phyloP scores from a whole-genome alignment of 163 green algal species.

The Botryococcus braunii region DNA sequence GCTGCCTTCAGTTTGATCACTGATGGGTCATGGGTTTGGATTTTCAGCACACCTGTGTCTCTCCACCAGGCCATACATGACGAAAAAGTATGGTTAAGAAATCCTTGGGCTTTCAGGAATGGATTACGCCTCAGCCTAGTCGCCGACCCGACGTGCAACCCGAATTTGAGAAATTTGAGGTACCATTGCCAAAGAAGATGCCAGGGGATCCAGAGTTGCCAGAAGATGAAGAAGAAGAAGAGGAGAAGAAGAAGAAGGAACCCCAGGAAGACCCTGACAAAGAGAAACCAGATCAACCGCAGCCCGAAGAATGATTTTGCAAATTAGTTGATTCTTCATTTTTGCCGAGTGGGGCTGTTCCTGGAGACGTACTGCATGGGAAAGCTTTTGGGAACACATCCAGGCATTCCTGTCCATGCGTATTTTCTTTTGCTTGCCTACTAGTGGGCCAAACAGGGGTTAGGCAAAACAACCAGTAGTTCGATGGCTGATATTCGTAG shows the following conservation, averaged over 20 bases:
- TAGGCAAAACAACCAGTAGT: no score
- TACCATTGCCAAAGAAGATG: conserved; percentile 71
- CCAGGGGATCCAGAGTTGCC: conserved; percentile 79
- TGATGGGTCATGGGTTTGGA: background rate
- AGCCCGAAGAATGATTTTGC: conserved; percentile 3
- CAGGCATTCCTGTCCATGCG: no score
- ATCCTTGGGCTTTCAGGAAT: conserved; percentile 62
- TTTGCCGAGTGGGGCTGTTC: no score
- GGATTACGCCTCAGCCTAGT: conserved; percentile 83
- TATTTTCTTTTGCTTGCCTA: no score
- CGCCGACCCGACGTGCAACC: conserved; percentile 84
- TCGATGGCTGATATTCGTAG: no score
- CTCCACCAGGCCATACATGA: background rate
- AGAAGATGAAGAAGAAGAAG: conserved; percentile 64
- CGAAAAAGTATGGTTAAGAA: background rate
- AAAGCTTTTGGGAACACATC: no score
- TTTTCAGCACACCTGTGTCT: no score
- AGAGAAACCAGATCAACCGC: conserved; percentile 24
- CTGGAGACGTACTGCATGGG: no score
- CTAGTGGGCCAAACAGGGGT: no score
- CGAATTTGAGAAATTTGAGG: conserved; percentile 87
- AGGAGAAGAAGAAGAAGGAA: conserved; percentile 63
- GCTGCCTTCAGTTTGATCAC: background rate
- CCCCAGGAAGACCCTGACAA: conserved; percentile 45
- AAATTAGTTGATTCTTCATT: no score